Conservation (phyloP, 345 rosid species). For the Boechera divaricarpa region DNA sequence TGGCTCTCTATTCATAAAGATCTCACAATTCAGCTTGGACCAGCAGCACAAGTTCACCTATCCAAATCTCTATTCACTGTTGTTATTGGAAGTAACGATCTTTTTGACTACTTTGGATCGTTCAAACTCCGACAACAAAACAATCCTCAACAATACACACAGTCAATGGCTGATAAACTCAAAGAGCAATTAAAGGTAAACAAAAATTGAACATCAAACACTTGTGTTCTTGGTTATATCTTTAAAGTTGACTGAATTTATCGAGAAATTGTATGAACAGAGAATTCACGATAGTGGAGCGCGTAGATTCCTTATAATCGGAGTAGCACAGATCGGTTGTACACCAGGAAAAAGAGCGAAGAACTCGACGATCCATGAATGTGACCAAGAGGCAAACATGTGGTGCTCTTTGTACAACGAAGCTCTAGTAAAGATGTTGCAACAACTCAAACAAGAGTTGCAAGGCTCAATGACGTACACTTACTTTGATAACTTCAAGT, state of each 20-base stretch:
- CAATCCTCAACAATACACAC: constrained; percentile 53
- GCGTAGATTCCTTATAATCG: constrained; percentile 58
- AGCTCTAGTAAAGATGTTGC: constrained; percentile 51
- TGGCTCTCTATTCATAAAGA: constrained; percentile 45
- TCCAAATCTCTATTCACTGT: constrained; percentile 59
- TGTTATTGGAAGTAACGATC: constrained; percentile 71
- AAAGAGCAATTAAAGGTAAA: constrained; percentile 69
- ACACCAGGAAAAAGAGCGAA: constrained; percentile 55
- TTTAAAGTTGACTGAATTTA: background rate
- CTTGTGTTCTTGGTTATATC: constrained; percentile 6
- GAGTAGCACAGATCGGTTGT: constrained; percentile 64
- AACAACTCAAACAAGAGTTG: constrained; percentile 49
- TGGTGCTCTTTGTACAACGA: constrained; percentile 56
- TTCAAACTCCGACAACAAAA: constrained; percentile 42
- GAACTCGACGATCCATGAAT: constrained; percentile 45
- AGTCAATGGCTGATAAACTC: constrained; percentile 53
- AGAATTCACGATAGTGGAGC: constrained; percentile 52
- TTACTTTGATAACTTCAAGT: constrained; percentile 57
- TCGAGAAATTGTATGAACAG: constrained; percentile 37
- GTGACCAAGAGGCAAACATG: constrained; percentile 53
- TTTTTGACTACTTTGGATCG: constrained; percentile 57
- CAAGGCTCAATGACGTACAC: constrained; percentile 53
- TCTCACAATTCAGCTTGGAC: constrained; percentile 45
- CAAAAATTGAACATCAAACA: background rate
- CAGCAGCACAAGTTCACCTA: constrained; percentile 47